These are phyloP conservation scores for Leptomonas seymouri DNA, from an alignment of 208 protist species.

Conservation along the genomic window DNA sequence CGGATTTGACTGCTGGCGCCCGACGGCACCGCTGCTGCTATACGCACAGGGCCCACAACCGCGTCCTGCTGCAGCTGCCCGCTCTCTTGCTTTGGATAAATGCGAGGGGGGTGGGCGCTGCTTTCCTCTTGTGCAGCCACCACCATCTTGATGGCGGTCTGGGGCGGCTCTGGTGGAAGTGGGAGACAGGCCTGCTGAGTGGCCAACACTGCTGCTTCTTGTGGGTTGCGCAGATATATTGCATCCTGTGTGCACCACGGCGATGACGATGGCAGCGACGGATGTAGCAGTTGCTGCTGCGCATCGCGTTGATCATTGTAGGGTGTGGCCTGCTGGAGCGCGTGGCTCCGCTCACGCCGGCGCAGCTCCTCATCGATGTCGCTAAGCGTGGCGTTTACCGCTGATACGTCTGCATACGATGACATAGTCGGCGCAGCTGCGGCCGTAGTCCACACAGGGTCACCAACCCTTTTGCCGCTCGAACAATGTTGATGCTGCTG, in stretches of 20 bases:
- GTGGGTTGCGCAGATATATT: conserved; percentile 2
- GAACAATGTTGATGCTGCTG: not conserved
- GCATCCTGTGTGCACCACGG: not conserved
- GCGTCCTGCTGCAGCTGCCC: not conserved
- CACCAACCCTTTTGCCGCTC: not conserved
- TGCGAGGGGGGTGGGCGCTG: not conserved
- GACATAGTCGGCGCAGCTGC: not conserved
- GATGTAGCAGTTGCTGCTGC: not conserved
- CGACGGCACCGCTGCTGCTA: not conserved
- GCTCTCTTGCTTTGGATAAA: not conserved
- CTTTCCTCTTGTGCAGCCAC: not conserved
- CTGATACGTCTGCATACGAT: not conserved
- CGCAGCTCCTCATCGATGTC: conserved; percentile 17
- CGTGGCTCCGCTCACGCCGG: conserved; percentile 5
- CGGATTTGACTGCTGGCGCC: not conserved
- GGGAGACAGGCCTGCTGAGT: not conserved
- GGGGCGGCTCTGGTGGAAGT: not conserved
- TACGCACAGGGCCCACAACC: not conserved
- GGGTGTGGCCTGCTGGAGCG: not conserved
- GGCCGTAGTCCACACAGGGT: not conserved
- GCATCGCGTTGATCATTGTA: not conserved
- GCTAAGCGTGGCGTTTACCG: conserved; percentile 15
- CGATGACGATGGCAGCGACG: not conserved
- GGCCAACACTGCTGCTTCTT: conserved; percentile 12
- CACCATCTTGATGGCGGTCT: no score